phyloP scores from a whole-genome alignment of 257 asterid genomes.

The Capsicum chinense region DNA sequence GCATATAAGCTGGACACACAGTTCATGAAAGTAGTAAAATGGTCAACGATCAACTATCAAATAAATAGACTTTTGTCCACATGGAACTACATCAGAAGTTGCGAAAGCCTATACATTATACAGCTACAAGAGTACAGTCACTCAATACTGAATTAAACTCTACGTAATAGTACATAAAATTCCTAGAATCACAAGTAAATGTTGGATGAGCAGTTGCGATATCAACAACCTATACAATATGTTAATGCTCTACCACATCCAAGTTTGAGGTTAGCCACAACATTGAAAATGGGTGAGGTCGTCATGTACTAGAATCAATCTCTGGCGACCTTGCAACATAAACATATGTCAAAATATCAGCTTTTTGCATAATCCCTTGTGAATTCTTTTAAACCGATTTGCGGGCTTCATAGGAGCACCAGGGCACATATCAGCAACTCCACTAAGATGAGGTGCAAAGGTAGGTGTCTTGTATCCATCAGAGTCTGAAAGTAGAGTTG shows the following conservation, averaged over 20 bases:
- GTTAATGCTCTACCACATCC: slow-evolving; percentile 25
- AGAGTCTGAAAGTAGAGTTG: slow-evolving; percentile 30
- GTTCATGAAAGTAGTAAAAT: not conserved
- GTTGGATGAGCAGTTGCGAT: not conserved
- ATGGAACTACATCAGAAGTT: not conserved
- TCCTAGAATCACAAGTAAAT: slow-evolving; percentile 19
- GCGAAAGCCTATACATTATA: slow-evolving; percentile 1
- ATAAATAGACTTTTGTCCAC: not conserved
- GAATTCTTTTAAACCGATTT: slow-evolving; percentile 40
- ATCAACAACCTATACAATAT: not conserved
- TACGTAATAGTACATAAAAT: not conserved
- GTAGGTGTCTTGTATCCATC: slow-evolving; percentile 54
- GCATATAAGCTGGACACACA: not conserved
- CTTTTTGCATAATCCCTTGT: slow-evolving; percentile 56
- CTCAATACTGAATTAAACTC: not conserved
- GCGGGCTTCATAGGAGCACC: slow-evolving; percentile 56
- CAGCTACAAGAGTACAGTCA: not conserved
- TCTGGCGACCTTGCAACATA: not conserved
- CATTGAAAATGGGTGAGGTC: not conserved
- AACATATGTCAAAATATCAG: slow-evolving; percentile 51
- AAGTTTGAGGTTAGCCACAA: slow-evolving; percentile 3
- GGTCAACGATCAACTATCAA: not conserved
- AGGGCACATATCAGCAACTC: slow-evolving; percentile 60
- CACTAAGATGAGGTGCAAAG: slow-evolving; percentile 43
- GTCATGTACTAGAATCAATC: slow-evolving; percentile 23